Evolutionary conservation across 495 filamentous ascomycete species (phyloP).

Genomic region (Penicillium desertorum): DNA sequence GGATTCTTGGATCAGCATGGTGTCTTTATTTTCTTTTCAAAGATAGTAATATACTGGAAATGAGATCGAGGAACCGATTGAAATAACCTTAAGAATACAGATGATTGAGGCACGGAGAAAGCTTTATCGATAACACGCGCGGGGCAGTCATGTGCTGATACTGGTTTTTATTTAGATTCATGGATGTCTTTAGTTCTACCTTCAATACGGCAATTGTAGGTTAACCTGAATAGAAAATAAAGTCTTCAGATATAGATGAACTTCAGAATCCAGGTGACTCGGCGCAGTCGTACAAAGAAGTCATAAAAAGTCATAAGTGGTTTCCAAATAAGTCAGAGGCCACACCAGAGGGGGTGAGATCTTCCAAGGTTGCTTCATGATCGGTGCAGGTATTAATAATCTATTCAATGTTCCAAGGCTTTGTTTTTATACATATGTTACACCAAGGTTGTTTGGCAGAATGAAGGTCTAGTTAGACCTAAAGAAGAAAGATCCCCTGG

Average conservation of each 20-base stretch:
- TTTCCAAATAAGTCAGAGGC: not conserved
- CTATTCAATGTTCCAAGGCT: constrained; percentile 2
- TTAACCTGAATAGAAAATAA: not conserved
- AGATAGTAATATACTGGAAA: not conserved
- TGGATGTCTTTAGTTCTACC: not conserved
- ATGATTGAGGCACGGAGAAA: not conserved
- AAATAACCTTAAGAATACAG: not conserved
- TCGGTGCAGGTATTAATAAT: constrained; percentile 9
- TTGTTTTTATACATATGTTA: constrained; percentile 12
- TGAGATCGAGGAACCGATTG: not conserved
- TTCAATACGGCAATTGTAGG: not conserved
- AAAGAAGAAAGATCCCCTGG: constrained; percentile 2
- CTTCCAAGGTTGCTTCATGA: constrained; percentile 5
- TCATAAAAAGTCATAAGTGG: not conserved
- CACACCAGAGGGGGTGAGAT: not conserved
- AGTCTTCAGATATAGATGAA: not conserved
- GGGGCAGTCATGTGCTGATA: constrained; percentile 18
- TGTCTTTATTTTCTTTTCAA: constrained; percentile 14
- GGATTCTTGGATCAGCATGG: constrained; percentile 68
- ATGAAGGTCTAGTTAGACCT: not conserved
- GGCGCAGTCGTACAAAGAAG: not conserved
- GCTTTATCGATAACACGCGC: constrained; percentile 12
- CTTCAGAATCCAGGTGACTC: not conserved
- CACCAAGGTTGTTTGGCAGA: not conserved
- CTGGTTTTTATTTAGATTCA: not conserved